Evolutionary conservation across 2,329 filamentous ascomycete genomes (phyloP), one percentile per base, ranked within the genome.

Genomic region (Colletotrichum spinosum): DNA sequence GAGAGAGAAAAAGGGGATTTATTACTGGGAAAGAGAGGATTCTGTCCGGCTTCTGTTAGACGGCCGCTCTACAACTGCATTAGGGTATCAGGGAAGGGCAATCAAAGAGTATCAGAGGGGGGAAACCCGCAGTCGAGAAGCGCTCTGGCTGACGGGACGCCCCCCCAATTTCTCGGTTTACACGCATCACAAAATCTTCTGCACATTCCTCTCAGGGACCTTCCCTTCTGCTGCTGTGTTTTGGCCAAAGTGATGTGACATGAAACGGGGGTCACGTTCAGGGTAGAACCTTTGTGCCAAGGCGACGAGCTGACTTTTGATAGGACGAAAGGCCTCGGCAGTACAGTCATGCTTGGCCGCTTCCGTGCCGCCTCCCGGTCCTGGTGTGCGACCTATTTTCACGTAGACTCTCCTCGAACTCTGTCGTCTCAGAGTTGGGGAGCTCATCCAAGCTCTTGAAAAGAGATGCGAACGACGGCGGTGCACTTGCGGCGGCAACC

Each of bases 81-180:
- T 63, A 63, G 58, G 63, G 52, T 66, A 57, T 44, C 49, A 54
- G 59, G 59, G 58, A 57, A 56, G 58, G 60, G 51, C 52, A 65
- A 57, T 66, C 63, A 57, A 63, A 63, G 63, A 66, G 53, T 53
- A 49, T 65, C 33, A 49, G 17, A 44, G 50, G 52, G 51, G 42
- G 2, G 2, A 42, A 34, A 8, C 49, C 59, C 58, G 58, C 59
- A 53, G 63, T 66, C 59, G 42, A 63, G 63, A 66, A 66, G 63
- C 42, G 63, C 63, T 66, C 63, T 66, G 63, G 63, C 63, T 53
- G 52, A 15, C 53, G 63, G 63, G 63, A 38, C 3, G 12, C 42
- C 42, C 42, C 35, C 46, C 58, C 34, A 8, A 54, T 57, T 57
- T 51, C 44, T 34, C 49, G 53, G 48, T 57, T 66, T 17, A 58